Evolutionary conservation across 2,329 filamentous ascomycete genomes (phyloP), one percentile per base, ranked within the genome.

Genomic region (Calonectria naviculata): DNA sequence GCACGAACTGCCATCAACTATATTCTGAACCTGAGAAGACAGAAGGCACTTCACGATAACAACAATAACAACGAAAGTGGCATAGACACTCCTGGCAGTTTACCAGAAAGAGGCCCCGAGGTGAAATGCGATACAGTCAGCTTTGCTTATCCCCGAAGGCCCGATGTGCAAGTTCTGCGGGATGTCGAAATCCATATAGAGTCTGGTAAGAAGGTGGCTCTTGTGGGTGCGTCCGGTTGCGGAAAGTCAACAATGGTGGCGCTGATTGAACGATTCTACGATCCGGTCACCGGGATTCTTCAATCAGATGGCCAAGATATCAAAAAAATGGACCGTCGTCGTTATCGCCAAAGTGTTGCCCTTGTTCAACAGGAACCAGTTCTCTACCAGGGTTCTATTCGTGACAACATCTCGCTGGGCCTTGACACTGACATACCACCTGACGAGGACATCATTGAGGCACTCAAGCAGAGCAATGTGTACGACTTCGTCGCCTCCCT

Each of bases 181-280:
- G 81, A 83, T 5, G 80, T 88, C 15, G 76, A 83, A 47, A 82
- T 87, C 47, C 70, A 70, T 62, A 85, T 89, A 63, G 71, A 80
- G 36, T 83, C 84, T 6, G 86, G 87, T 12, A 83, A 86, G 72
- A 89, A 87, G 75, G 81, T 88, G 2, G 89, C 88, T 3, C 84
- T 91, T 9, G 89, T 91, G 0, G 89, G 89, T 5, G 84, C 88
- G 1, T 90, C 87, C 0, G 89, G 89, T 8, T 90, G 88, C 72
- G 89, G 89, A 0, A 92, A 92, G 75, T 90, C 88, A 0, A 91
- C 90, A 4, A 88, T 90, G 67, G 85, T 93, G 62, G 85, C 87
- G 8, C 80, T 88, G 13, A 80, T 89, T 0, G 82, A 88, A 74
- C 82, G 86, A 15, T 87, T 86, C 72, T 85, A 85, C 71, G 82